A percentile compares a stretch with the other conserved stretches of the same genome.
Conservation (phyloP, 2,329 filamentous ascomycete species). For the Magnaporthiopsis incrustans region DNA sequence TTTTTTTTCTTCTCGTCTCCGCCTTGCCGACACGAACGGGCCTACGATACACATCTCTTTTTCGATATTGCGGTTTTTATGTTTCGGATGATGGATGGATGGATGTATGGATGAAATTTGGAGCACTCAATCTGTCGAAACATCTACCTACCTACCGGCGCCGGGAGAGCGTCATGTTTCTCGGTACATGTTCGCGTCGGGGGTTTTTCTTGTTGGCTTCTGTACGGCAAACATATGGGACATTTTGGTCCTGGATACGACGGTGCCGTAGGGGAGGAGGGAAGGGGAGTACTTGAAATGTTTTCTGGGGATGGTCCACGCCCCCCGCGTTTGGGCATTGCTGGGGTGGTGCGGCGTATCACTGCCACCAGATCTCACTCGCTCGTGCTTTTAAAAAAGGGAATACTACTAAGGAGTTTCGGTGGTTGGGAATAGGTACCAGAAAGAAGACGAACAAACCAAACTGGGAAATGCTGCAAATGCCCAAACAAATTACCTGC, state of each 20-base stretch:
- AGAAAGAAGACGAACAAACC: too few relatives aligned
- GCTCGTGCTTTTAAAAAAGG: neutral
- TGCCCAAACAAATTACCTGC: too few relatives aligned
- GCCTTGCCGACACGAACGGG: too few relatives aligned
- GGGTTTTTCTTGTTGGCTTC: neutral
- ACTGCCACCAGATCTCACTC: neutral
- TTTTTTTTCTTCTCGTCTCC: neutral
- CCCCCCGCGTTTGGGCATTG: neutral
- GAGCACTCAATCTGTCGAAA: neutral
- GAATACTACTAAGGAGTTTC: too few relatives aligned
- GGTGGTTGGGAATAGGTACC: neutral
- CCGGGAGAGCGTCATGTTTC: neutral
- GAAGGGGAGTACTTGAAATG: too few relatives aligned
- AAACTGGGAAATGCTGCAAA: too few relatives aligned
- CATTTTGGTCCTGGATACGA: neutral
- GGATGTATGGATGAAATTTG: neutral
- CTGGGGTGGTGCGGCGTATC: neutral
- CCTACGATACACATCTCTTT: neutral
- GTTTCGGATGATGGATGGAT: neutral
- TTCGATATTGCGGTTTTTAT: neutral
- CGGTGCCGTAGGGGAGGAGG: too few relatives aligned
- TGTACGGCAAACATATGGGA: neutral
- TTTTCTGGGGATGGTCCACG: neutral
- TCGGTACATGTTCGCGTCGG: neutral
- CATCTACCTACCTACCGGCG: too few relatives aligned